phyloP scores from a whole-genome alignment of 2,329 filamentous ascomycete species.

The Exophiala sp. region DNA sequence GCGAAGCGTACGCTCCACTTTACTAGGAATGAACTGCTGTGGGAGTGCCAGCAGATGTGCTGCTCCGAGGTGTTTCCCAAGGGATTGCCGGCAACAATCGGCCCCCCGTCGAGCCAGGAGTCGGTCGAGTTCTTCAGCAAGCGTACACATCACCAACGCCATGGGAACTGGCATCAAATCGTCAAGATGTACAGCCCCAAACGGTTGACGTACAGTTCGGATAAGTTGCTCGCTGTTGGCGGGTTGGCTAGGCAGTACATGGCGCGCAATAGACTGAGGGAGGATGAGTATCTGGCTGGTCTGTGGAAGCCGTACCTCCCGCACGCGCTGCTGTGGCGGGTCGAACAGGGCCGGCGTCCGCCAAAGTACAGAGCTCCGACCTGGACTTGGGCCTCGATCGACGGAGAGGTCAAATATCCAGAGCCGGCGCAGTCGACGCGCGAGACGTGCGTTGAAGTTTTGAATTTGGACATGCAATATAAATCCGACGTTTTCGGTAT shows the following conservation, averaged over 20 bases:
- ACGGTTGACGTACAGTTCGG: slow-evolving; percentile 24
- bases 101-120: slow-evolving; percentile 17
- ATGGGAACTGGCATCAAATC: slow-evolving; percentile 28
- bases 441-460: slow-evolving; percentile 28
- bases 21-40: slow-evolving; percentile 28
- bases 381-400: slow-evolving; percentile 29
- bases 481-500: slow-evolving; percentile 26
- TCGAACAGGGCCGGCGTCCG: slow-evolving; percentile 23
- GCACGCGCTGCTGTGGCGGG: slow-evolving; percentile 27
- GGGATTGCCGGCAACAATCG: slow-evolving; percentile 27
- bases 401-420: slow-evolving; percentile 27
- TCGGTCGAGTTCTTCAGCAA: slow-evolving; percentile 26
- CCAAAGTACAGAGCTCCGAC: slow-evolving; percentile 26
- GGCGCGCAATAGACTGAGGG: slow-evolving; percentile 22
- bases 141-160: slow-evolving; percentile 26
- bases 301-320: slow-evolving; percentile 27
- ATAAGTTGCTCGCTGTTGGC: slow-evolving; percentile 27
- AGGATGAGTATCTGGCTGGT: slow-evolving; percentile 26
- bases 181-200: slow-evolving; percentile 28
- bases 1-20: slow-evolving; percentile 31
- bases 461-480: slow-evolving; percentile 22
- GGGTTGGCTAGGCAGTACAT: slow-evolving; percentile 29
- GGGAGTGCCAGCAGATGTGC: slow-evolving; percentile 33
- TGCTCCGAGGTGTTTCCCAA: slow-evolving; percentile 30
- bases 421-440: slow-evolving; percentile 20